A percentile compares a stretch with the other conserved stretches of the same genome.
Conservation (phyloP, 495 filamentous ascomycete genomes). For the Penicillium coprophilum region DNA sequence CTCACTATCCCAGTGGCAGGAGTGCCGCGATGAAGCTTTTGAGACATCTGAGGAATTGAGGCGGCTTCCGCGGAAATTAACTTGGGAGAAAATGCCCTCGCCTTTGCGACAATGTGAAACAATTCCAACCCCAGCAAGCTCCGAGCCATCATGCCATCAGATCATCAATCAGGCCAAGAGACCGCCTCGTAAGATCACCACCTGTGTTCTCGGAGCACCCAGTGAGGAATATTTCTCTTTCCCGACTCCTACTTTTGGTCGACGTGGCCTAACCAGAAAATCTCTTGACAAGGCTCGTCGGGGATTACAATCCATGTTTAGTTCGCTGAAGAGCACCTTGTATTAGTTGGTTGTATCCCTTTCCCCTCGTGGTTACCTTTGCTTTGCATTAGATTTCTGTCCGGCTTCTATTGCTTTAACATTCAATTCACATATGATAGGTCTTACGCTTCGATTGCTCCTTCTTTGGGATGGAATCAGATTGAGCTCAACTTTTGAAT, state of each 20-base stretch:
- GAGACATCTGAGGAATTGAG: not conserved
- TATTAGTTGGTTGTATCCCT: not conserved
- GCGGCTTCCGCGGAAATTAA: not conserved
- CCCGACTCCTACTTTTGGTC: not conserved
- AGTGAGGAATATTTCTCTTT: not conserved
- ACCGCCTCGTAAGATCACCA: not conserved
- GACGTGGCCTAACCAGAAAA: not conserved
- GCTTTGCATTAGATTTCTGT: no score
- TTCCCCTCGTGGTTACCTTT: no score
- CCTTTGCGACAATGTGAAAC: not conserved
- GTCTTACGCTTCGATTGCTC: no score
- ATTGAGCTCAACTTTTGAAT: no score
- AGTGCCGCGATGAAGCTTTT: not conserved
- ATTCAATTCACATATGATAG: no score
- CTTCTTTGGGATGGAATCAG: no score
- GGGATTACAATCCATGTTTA: not conserved
- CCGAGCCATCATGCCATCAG: not conserved
- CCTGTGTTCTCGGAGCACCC: not conserved
- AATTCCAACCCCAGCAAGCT: not conserved
- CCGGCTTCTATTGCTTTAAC: no score
- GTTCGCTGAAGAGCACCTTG: not conserved
- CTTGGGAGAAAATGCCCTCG: not conserved
- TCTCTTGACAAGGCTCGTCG: not conserved
- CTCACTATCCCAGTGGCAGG: not conserved
- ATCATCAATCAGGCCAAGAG: not conserved